Percentiles rank a stretch among this genome's conserved stretches.
phyloP scores from a whole-genome alignment of 345 rosid genomes.

The Cardamine chenopodiifolia region DNA sequence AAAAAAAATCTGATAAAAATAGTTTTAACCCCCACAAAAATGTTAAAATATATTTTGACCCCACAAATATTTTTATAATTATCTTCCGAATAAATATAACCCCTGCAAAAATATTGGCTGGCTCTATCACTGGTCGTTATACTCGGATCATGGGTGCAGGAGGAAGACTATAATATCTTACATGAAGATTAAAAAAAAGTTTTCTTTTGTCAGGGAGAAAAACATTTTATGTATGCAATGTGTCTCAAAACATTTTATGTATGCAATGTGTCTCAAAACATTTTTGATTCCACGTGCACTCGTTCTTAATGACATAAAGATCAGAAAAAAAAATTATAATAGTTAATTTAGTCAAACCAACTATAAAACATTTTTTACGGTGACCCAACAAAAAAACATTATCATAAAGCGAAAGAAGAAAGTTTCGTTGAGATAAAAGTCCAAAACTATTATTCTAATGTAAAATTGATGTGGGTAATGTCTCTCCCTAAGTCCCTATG shows the following conservation, averaged over 20 bases:
- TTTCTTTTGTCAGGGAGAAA: too few relatives aligned
- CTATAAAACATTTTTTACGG: conserved; percentile 22
- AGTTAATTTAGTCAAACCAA: neutral
- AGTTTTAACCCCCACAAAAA: too few relatives aligned
- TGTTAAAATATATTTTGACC: too few relatives aligned
- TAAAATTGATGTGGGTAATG: conserved; percentile 8
- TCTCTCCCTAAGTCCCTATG: conserved; percentile 19
- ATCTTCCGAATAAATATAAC: too few relatives aligned
- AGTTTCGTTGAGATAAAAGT: neutral
- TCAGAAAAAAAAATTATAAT: neutral
- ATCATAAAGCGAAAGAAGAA: conserved; percentile 5
- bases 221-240: too few relatives aligned
- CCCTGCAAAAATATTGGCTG: too few relatives aligned
- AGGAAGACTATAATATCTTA: neutral
- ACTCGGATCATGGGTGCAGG: too few relatives aligned
- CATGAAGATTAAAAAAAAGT: neutral
- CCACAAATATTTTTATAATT: too few relatives aligned
- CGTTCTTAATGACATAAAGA: neutral
- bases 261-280: conserved; percentile 10
- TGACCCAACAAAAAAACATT: neutral
- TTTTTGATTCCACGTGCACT: conserved; percentile 13
- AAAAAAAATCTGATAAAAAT: too few relatives aligned
- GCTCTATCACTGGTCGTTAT: too few relatives aligned
- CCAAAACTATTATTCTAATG: neutral
- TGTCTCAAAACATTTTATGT: too few relatives aligned